Conservation (phyloP, 805 yeast species). For the Starmerella riodocensis region DNA sequence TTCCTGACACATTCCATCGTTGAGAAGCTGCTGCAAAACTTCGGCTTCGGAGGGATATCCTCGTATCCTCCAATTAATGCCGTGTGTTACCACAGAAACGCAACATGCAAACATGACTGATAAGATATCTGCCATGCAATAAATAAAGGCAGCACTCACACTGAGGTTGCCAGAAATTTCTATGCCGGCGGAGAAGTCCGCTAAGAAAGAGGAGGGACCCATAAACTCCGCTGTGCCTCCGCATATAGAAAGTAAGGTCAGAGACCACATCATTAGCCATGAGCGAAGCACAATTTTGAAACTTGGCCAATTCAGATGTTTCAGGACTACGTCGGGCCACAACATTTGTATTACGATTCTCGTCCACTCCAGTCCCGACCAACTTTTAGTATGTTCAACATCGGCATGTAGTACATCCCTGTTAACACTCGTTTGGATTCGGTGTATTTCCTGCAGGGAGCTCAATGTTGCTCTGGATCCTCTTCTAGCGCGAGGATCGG, state of each 20-base stretch:
- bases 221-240: constrained; percentile 19
- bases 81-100: constrained; percentile 20
- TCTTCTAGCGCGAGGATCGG: too few relatives aligned
- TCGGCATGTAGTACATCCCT: too few relatives aligned
- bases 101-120: constrained; percentile 13
- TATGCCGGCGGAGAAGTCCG: constrained; percentile 20
- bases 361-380: too few relatives aligned
- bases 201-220: constrained; percentile 22
- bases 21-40: constrained; percentile 10
- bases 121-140: constrained; percentile 13
- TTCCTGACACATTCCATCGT: constrained; percentile 19
- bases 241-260: constrained; percentile 18
- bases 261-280: constrained; percentile 23
- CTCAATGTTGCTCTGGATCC: too few relatives aligned
- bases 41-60: constrained; percentile 17
- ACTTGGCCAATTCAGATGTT: constrained; percentile 22
- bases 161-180: constrained; percentile 23
- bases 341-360: too few relatives aligned
- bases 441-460: too few relatives aligned
- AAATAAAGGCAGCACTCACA: constrained; percentile 16
- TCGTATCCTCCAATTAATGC: constrained; percentile 21
- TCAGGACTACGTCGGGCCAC: constrained; percentile 17
- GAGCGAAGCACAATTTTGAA: constrained; percentile 20
- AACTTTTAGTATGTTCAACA: too few relatives aligned
- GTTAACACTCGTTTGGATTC: too few relatives aligned